phyloP scores from a whole-genome alignment of 2,329 filamentous ascomycete genomes.

The Geosmithia flava region DNA sequence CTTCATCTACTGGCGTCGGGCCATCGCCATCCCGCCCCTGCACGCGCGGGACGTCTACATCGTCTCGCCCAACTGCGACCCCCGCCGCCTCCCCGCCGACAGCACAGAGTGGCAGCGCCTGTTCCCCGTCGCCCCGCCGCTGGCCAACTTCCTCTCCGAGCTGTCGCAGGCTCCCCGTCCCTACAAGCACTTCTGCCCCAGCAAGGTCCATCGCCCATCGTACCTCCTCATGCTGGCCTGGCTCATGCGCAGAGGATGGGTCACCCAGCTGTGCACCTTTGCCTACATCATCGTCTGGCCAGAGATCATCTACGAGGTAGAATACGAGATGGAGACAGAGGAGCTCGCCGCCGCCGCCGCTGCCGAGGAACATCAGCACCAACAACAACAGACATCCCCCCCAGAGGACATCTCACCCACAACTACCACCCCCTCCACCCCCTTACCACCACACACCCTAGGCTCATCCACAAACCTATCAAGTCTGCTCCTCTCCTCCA shows the following conservation, averaged over 20 bases:
- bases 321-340: conserved; percentile 56
- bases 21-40: conserved; percentile 80
- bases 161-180: conserved; percentile 70
- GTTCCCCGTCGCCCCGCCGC: conserved; percentile 72
- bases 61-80: conserved; percentile 78
- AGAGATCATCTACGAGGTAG: conserved; percentile 71
- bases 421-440: neutral
- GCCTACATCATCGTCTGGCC: conserved; percentile 77
- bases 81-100: conserved; percentile 56
- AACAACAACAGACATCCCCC: conserved; percentile 6
- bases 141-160: conserved; percentile 78
- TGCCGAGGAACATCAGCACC: neutral
- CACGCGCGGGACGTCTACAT: conserved; percentile 87
- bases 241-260: conserved; percentile 86
- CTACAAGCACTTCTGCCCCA: conserved; percentile 76
- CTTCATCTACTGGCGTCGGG: conserved; percentile 91
- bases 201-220: conserved; percentile 71
- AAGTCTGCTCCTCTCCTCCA: neutral
- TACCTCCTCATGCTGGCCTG: conserved; percentile 90
- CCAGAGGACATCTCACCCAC: conserved; percentile 5
- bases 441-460: conserved; percentile 2
- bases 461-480: neutral
- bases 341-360: conserved; percentile 29
- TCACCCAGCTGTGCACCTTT: conserved; percentile 85
- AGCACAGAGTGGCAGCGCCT: conserved; percentile 59